Percentiles rank a stretch among this genome's conserved stretches.
Evolutionary conservation across 371 early-diverging fungal species (phyloP).

Genomic region (Globomyces sp.): DNA sequence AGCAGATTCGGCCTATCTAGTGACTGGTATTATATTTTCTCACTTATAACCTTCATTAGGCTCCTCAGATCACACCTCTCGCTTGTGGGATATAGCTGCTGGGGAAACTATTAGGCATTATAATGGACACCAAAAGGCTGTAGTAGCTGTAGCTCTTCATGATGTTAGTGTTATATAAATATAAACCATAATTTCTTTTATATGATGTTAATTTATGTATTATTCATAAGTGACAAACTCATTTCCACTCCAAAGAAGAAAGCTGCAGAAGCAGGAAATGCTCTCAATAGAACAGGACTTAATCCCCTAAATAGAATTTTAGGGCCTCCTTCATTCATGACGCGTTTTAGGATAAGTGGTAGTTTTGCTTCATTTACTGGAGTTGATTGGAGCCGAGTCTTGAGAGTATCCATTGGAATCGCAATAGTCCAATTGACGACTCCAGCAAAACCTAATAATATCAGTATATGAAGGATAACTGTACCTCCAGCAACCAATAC

Average conservation of each 20-base stretch:
- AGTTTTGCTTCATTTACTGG: conserved; percentile 15
- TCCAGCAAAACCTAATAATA: conserved; percentile 57
- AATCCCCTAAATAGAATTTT: conserved; percentile 86
- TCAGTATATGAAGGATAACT: neutral
- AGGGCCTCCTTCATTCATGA: conserved; percentile 70
- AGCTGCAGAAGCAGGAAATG: conserved; percentile 79
- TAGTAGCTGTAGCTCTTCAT: conserved; percentile 87
- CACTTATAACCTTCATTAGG: conserved; percentile 38
- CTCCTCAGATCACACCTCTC: conserved; percentile 84
- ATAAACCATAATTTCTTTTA: neutral
- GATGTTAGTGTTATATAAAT: conserved; percentile 54
- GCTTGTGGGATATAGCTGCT: conserved; percentile 80
- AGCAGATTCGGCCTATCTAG: conserved; percentile 87
- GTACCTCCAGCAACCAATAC: conserved; percentile 90
- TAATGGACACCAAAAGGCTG: conserved; percentile 88
- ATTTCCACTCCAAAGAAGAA: conserved; percentile 45
- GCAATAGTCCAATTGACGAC: conserved; percentile 79
- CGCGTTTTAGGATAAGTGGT: conserved; percentile 36
- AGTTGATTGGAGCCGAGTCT: conserved; percentile 85
- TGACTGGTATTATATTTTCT: conserved; percentile 58
- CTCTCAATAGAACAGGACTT: conserved; percentile 90
- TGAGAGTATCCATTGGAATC: conserved; percentile 88
- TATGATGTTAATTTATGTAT: neutral
- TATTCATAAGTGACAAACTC: conserved; percentile 9
- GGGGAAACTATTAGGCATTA: conserved; percentile 88